These are phyloP conservation scores for Capsicum baccatum DNA, from an alignment of 257 asterid genomes.

Conservation along the genomic window DNA sequence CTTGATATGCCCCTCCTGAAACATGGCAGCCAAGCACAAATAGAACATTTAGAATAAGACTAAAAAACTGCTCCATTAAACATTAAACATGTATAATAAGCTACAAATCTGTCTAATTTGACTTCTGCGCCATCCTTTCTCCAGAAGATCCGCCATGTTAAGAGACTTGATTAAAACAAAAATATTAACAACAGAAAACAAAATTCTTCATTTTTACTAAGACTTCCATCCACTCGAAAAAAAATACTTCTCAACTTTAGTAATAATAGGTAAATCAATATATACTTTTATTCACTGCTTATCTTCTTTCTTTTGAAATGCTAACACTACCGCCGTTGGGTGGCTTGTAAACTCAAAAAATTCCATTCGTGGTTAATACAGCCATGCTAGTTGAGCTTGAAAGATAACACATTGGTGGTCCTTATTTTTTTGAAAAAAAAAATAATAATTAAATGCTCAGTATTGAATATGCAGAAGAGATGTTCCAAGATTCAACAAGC, in stretches of 20 bases:
- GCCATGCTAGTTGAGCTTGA: not conserved
- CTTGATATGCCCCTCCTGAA: slow-evolving; percentile 54
- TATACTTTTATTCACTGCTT: not conserved
- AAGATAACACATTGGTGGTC: not conserved
- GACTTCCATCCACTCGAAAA: not conserved
- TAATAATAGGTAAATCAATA: not conserved
- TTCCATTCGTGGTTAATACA: not conserved
- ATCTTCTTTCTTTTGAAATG: not conserved
- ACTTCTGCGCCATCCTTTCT: not conserved
- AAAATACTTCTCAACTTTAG: not conserved
- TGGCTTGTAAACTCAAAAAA: not conserved
- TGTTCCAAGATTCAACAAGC: not conserved
- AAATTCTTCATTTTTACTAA: not conserved
- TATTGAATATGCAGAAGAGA: not conserved
- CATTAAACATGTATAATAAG: not conserved
- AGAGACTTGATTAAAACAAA: not conserved
- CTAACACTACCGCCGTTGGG: too few relatives aligned
- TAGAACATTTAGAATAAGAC: not conserved
- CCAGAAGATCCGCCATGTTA: not conserved
- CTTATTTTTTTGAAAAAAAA: not conserved
- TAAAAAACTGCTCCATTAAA: not conserved
- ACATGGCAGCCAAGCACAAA: slow-evolving; percentile 7
- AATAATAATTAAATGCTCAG: not conserved
- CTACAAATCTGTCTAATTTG: not conserved
- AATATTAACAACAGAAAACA: not conserved